Conservation (phyloP, 2,329 filamentous ascomycete species). For the Verticillium tricorpus region DNA sequence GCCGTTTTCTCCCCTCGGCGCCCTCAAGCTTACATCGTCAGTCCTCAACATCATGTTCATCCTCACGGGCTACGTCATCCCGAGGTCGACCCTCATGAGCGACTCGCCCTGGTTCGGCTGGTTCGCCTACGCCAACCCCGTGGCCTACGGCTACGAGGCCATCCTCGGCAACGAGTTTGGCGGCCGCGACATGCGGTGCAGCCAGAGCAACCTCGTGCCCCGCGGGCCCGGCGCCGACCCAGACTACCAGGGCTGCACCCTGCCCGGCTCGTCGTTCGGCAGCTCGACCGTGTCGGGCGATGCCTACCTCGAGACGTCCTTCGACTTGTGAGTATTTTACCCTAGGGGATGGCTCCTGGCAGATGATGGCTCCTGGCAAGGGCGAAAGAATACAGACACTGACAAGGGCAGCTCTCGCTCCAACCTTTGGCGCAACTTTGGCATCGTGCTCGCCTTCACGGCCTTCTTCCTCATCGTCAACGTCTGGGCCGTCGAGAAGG, state of each 20-base stretch:
- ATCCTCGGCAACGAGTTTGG: slow-evolving; percentile 52
- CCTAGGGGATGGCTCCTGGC: background rate
- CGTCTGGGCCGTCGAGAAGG: slow-evolving; percentile 62
- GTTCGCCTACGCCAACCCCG: slow-evolving; percentile 62
- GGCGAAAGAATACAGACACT: background rate
- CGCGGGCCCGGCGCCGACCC: slow-evolving; percentile 34
- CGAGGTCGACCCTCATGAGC: slow-evolving; percentile 47
- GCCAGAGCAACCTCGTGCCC: slow-evolving; percentile 39
- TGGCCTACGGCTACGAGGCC: slow-evolving; percentile 62
- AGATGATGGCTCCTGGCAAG: too few species aligned
- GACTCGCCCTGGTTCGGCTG: slow-evolving; percentile 67
- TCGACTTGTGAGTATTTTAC: slow-evolving; percentile 36
- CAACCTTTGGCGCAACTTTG: slow-evolving; percentile 73
- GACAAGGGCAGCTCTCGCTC: slow-evolving; percentile 27
- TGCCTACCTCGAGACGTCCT: slow-evolving; percentile 47
- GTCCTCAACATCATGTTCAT: slow-evolving; percentile 59
- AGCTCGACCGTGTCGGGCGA: slow-evolving; percentile 45
- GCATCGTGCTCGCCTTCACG: slow-evolving; percentile 70
- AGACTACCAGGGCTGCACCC: slow-evolving; percentile 49
- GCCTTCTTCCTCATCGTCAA: slow-evolving; percentile 71
- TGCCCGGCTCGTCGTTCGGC: slow-evolving; percentile 48
- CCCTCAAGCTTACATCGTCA: slow-evolving; percentile 26
- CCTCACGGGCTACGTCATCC: slow-evolving; percentile 63
- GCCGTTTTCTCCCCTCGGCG: too few species aligned
- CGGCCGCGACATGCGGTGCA: slow-evolving; percentile 45